Percentiles rank a stretch among this genome's conserved stretches.
Evolutionary conservation across 495 filamentous ascomycete species (phyloP).

Genomic region (Lophium mytilinum): DNA sequence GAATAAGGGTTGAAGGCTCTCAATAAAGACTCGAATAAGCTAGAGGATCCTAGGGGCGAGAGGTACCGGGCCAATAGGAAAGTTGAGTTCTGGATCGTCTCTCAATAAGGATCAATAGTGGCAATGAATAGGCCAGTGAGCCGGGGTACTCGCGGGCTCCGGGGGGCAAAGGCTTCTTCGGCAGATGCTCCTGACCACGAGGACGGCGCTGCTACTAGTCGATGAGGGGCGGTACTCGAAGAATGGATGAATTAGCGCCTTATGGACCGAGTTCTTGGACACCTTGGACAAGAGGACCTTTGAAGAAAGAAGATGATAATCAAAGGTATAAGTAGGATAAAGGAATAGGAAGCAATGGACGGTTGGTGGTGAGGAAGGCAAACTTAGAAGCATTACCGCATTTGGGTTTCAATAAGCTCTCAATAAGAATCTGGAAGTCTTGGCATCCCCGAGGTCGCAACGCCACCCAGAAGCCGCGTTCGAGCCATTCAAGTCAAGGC

Average conservation of each 20-base stretch:
- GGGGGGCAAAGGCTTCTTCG: not conserved
- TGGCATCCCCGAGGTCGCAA: not conserved
- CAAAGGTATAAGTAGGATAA: not conserved
- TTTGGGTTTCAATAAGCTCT: constrained; percentile 19
- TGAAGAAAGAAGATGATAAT: not conserved
- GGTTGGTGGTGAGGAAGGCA: constrained; percentile 3
- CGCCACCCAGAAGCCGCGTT: too few species aligned
- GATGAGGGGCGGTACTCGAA: too few species aligned
- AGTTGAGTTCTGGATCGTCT: not conserved
- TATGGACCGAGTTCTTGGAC: too few species aligned
- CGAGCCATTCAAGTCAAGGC: too few species aligned
- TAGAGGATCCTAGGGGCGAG: not conserved
- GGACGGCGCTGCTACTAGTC: too few species aligned
- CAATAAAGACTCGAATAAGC: not conserved
- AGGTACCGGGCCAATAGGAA: not conserved
- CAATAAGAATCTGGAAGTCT: constrained; percentile 4
- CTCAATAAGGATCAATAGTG: constrained; percentile 15
- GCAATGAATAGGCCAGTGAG: not conserved
- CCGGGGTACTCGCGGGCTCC: not conserved
- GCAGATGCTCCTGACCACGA: too few species aligned
- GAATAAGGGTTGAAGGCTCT: constrained; percentile 5
- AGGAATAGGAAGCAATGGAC: not conserved
- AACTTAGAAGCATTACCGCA: constrained; percentile 2
- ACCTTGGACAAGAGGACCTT: not conserved
- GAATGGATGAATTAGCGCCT: too few species aligned